Conservation (phyloP, 2,329 filamentous ascomycete genomes). For the Talaromyces sp. region DNA sequence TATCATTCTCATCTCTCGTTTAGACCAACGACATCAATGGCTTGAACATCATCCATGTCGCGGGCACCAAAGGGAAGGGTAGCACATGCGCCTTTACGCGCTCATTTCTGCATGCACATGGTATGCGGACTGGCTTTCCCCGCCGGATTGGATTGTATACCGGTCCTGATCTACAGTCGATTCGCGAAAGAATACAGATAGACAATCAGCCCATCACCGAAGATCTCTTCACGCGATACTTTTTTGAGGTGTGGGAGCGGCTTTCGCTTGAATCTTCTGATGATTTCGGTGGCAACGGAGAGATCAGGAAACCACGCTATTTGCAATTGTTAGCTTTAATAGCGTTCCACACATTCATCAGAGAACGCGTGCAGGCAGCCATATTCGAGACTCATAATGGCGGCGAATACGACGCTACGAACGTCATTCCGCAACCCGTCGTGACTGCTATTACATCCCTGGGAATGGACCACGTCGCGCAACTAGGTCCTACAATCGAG, state of each 20-base stretch:
- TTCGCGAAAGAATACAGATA: slow-evolving; percentile 40
- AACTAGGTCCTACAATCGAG: slow-evolving; percentile 60
- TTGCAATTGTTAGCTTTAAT: slow-evolving; percentile 58
- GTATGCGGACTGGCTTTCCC: slow-evolving; percentile 26
- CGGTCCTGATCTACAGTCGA: slow-evolving; percentile 29
- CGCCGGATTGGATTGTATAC: slow-evolving; percentile 22
- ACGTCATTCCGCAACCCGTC: slow-evolving; percentile 51
- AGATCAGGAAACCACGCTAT: slow-evolving; percentile 24
- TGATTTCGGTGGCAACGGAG: slow-evolving; percentile 7
- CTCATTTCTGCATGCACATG: slow-evolving; percentile 50
- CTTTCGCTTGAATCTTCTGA: slow-evolving; percentile 29
- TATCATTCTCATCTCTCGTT: slow-evolving; percentile 8
- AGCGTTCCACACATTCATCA: slow-evolving; percentile 61
- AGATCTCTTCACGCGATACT: slow-evolving; percentile 19
- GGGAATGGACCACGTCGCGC: slow-evolving; percentile 64
- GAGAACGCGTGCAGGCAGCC: slow-evolving; percentile 59
- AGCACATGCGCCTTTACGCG: slow-evolving; percentile 62
- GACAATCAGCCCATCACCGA: slow-evolving; percentile 29
- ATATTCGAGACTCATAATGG: slow-evolving; percentile 67
- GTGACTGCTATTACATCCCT: slow-evolving; percentile 62
- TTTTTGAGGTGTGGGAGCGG: slow-evolving; percentile 34
- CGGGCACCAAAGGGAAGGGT: slow-evolving; percentile 75
- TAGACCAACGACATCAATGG: slow-evolving; percentile 49
- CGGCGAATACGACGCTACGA: slow-evolving; percentile 64
- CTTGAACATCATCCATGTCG: slow-evolving; percentile 66